phyloP scores from a whole-genome alignment of 176 grass and related monocot species.

The Paspalum notatum region DNA sequence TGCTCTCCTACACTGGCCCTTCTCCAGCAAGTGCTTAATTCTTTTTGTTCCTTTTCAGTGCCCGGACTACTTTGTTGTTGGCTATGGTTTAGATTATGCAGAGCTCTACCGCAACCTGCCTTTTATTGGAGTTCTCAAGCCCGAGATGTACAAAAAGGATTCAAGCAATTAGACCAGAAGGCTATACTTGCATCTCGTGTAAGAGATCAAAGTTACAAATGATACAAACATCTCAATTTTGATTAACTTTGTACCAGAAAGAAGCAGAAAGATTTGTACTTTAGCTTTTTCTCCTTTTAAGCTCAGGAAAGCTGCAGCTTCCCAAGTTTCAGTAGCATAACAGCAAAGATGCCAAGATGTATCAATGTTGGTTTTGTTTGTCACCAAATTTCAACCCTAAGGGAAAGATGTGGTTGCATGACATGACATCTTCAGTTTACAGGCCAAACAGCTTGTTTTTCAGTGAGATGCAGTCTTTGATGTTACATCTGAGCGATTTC shows the following conservation, averaged over 20 bases:
- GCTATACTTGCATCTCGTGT: neutral
- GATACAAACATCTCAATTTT: neutral
- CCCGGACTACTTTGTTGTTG: constrained; percentile 90
- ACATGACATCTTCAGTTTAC: constrained; percentile 9
- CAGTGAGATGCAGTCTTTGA: neutral
- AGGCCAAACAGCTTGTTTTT: neutral
- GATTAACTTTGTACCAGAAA: constrained; percentile 28
- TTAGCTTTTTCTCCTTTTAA: neutral
- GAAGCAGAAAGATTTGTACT: constrained; percentile 11
- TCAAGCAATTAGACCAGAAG: constrained; percentile 38
- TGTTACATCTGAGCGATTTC: neutral
- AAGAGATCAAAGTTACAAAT: neutral
- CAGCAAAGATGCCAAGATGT: neutral
- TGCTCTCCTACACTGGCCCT: neutral
- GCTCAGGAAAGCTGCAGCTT: neutral
- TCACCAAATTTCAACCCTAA: neutral
- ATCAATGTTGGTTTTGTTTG: neutral
- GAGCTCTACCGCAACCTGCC: constrained; percentile 94
- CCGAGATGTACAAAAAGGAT: constrained; percentile 69
- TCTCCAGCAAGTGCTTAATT: neutral
- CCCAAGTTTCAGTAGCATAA: constrained; percentile 25
- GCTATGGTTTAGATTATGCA: constrained; percentile 91
- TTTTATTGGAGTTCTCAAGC: constrained; percentile 81
- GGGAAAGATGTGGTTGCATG: constrained; percentile 30
- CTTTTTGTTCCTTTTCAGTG: constrained; percentile 62